Evolutionary conservation across 345 rosid genomes (phyloP), one percentile per base, ranked within the genome.

Genomic region (Limnanthes douglasii): DNA sequence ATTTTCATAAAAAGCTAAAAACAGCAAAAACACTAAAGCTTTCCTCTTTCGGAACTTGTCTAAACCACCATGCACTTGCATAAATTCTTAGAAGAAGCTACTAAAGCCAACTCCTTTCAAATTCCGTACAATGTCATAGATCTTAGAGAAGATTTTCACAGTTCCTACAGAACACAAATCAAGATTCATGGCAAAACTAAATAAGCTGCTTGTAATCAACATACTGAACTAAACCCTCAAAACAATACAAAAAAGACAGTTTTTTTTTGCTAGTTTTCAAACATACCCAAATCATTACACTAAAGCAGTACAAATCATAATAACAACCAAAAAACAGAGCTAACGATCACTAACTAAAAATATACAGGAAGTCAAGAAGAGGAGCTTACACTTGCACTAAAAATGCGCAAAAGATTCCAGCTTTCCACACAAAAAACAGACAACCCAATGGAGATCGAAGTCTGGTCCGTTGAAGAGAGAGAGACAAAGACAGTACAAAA

Each of bases 41-140:
- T 21, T 30, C 39, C 19, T 31, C 12, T 26, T 13, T 21, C 29
- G 26, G 21, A 21, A 45, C 22, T 23, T 6, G 15, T 14, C 34
- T 34, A 34, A 49, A 18, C 24, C 29, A 48, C 48, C 42, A 49
- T 39, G 49, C 11, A 37, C 46, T 33, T 35, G 38, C 37, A 19
- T 29, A 31, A 56, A 40, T n/a, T 51, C 55, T 34, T 39, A 17
- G 21, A 21, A 52, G 39, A 56, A 56, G 41, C 34, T 31, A 55
- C 24, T 16, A 49, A 33, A 39, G 2, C 8, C 2, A 28, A 13
- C 9, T 9, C n/a, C 15, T 14, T 29, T 1, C 2, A 7, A 15
- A 17, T 6, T 11, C 1, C 19, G n/a, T 14, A 18, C 25, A 27
- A 5, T 8, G 6, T 14, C 2, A 13, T 0, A 30, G 6, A 8